These are phyloP conservation scores for Lichtheimia hyalospora DNA, from an alignment of 371 early-diverging fungal genomes.

Conservation along the genomic window DNA sequence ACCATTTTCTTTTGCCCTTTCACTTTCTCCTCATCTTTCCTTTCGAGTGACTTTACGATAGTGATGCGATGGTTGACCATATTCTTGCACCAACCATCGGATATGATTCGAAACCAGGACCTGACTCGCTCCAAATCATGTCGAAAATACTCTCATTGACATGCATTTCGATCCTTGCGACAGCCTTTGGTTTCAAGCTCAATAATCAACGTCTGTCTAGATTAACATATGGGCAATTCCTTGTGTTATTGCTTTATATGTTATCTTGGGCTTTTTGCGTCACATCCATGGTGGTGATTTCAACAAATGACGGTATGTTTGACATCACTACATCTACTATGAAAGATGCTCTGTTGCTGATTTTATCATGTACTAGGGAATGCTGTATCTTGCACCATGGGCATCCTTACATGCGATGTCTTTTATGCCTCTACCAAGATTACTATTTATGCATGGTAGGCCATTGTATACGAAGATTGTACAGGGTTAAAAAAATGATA, in stretches of 20 bases:
- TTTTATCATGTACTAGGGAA: constrained; percentile 14
- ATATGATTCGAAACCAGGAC: constrained; percentile 3
- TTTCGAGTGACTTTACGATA: too few relatives aligned
- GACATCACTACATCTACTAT: neutral
- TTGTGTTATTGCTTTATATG: constrained; percentile 17
- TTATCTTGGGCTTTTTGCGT: constrained; percentile 21
- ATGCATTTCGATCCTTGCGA: constrained; percentile 19
- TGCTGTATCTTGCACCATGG: constrained; percentile 20
- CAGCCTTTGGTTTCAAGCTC: constrained; percentile 15
- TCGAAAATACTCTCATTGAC: constrained; percentile 17
- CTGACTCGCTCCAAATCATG: constrained; percentile 16
- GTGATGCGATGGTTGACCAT: too few relatives aligned
- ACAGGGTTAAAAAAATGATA: neutral
- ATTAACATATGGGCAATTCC: constrained; percentile 16
- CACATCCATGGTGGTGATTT: constrained; percentile 15
- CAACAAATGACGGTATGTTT: constrained; percentile 21
- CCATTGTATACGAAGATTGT: neutral
- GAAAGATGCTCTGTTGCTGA: too few relatives aligned
- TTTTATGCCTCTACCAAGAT: constrained; percentile 30
- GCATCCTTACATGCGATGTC: constrained; percentile 24
- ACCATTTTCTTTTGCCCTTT: too few relatives aligned
- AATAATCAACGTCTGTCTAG: constrained; percentile 11
- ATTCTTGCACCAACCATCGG: too few relatives aligned
- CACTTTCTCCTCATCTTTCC: too few relatives aligned
- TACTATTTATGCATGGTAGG: constrained; percentile 24